phyloP scores from a whole-genome alignment of 257 asterid genomes.

The Lithospermum erythrorhizon region DNA sequence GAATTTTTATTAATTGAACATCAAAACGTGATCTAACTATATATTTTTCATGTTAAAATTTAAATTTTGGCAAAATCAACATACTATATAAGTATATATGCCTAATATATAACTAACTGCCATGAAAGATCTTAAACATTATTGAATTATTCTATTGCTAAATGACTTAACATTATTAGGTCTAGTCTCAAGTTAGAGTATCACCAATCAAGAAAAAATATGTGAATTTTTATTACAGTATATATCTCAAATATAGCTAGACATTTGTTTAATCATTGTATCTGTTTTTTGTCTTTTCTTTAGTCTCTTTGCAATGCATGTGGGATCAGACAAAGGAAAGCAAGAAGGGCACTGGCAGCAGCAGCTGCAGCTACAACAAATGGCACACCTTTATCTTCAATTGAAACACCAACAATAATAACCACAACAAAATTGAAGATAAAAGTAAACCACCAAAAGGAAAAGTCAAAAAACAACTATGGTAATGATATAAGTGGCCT shows the following conservation, averaged over 20 bases:
- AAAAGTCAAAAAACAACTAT: slow-evolving; percentile 22
- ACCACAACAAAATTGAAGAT: slow-evolving; percentile 26
- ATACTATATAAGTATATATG: too few species aligned
- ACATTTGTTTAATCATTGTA: neutral
- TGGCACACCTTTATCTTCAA: too few species aligned
- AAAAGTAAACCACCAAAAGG: slow-evolving; percentile 38
- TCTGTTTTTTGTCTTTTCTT: neutral
- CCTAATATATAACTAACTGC: too few species aligned
- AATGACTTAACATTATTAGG: neutral
- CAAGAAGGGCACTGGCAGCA: slow-evolving; percentile 77
- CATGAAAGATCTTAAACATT: too few species aligned
- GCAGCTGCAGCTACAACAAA: slow-evolving; percentile 21
- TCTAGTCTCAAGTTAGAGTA: too few species aligned
- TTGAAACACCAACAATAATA: slow-evolving; percentile 6
- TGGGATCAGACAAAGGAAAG: slow-evolving; percentile 88
- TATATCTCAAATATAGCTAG: too few species aligned
- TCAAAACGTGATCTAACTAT: too few species aligned
- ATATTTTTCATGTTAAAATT: too few species aligned
- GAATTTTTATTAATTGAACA: too few species aligned
- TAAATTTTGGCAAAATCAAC: too few species aligned
- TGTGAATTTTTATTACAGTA: too few species aligned
- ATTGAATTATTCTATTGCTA: neutral
- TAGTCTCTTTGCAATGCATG: slow-evolving; percentile 96
- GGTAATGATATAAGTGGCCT: slow-evolving; percentile 6
- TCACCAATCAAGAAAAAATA: too few species aligned